Evolutionary conservation across 2,329 filamentous ascomycete species (phyloP), one percentile per base, ranked within the genome.

Genomic region (Exophiala bonariae): DNA sequence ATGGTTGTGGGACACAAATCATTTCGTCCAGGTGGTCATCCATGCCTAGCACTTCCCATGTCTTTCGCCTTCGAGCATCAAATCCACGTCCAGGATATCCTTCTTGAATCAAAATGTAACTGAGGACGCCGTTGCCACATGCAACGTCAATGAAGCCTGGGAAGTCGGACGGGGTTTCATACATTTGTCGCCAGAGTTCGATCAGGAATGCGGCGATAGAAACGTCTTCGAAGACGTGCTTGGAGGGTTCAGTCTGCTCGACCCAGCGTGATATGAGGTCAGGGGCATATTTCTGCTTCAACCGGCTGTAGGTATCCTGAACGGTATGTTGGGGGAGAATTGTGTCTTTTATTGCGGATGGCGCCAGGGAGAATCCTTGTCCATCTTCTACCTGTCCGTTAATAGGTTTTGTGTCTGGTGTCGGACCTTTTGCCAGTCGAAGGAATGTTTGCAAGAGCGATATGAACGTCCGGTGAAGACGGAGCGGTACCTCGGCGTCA

Each of bases 81-180:
- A 97, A 96, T 0, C 93, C 93, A 81, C 86, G 95, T 17, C 93
- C 93, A 0, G 64, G 58, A 66, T 89, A 97, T 9, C 90, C 90
- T 68, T 97, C 91, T 49, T 78, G 72, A 11, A 83, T 77, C 3
- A 99, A 78, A 30, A 99, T 80, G 62, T 95, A 81, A 6, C 95
- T 88, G 1, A 99, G 78, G 3, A 99, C 74, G 1, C 93, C 93
- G 62, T 97, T 99, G 2, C 93, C 93, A 63, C 93, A 97, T 4
- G 92, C 93, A 36, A 99, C 89, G 62, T 99, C 93, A 16, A 96
- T 87, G 61, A 97, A 99, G 1, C 92, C 91, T 0, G 89, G 88
- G 59, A 96, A 96, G 4, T 61, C 62, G 2, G 54, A 48, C 13
- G 47, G 16, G 8, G 26, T 11, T 1, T 65, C 64, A 64, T 97